Conservation (phyloP, 2,329 filamentous ascomycete genomes). For the Aureobasidium melanogenum region DNA sequence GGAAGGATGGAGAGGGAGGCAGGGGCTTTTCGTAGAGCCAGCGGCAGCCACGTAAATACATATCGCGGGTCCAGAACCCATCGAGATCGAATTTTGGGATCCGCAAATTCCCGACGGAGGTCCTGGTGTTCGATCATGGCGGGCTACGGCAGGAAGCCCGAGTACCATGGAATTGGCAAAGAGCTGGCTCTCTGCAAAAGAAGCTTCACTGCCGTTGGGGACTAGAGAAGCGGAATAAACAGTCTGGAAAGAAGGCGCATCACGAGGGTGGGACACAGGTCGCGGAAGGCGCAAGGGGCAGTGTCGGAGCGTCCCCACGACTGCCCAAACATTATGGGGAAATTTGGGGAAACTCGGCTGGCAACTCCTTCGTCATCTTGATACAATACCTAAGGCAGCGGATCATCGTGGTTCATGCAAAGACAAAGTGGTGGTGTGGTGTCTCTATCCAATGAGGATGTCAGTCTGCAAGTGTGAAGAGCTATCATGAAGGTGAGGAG, state of each 20-base stretch:
- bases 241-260: background rate
- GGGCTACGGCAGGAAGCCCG: background rate
- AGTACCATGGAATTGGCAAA: background rate
- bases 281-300: constrained; percentile 2
- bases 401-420: background rate
- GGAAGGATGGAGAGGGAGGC: too few relatives aligned
- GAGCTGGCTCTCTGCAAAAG: background rate
- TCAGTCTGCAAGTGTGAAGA: background rate
- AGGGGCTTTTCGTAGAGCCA: too few relatives aligned
- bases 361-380: background rate
- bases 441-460: background rate
- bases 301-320: background rate
- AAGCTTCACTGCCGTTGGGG: background rate
- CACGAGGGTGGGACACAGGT: background rate
- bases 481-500: background rate
- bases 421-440: background rate
- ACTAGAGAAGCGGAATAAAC: background rate
- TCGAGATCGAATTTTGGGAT: background rate
- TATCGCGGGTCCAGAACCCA: background rate
- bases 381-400: background rate
- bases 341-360: constrained; percentile 1
- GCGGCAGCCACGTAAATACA: background rate
- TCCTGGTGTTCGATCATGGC: background rate
- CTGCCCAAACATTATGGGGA: background rate
- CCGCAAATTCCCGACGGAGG: background rate